Percentiles rank a stretch among this genome's conserved stretches.
Evolutionary conservation across 169 alveolate species (phyloP).

Genomic region (Toxoplasma gondii): DNA sequence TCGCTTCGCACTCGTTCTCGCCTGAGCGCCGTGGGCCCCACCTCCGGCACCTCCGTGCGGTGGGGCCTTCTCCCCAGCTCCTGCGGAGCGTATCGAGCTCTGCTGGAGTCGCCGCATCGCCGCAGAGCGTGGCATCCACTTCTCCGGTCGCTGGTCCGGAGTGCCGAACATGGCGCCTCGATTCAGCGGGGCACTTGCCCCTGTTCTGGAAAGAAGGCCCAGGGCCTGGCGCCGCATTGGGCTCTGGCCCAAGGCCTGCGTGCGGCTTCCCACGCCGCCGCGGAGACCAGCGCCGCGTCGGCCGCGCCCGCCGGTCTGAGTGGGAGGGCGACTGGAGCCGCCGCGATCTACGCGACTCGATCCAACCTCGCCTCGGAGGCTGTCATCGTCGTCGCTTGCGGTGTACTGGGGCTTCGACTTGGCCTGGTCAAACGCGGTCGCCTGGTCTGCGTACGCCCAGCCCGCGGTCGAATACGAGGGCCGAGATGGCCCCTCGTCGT

Average conservation of each 20-base stretch:
- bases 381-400: background rate
- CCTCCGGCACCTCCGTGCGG: too few relatives aligned
- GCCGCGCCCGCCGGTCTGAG: background rate
- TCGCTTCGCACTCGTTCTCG: background rate
- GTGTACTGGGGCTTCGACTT: background rate
- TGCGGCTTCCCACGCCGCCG: background rate
- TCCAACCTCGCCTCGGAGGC: background rate
- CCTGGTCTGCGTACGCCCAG: constrained; percentile 21
- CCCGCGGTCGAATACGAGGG: background rate
- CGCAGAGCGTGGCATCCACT: background rate
- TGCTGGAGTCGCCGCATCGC: background rate
- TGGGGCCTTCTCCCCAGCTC: background rate
- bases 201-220: background rate
- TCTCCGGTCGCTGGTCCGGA: constrained; percentile 29
- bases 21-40: too few relatives aligned
- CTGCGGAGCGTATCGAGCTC: background rate
- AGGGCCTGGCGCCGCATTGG: background rate
- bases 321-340: background rate
- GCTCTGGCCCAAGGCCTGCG: background rate
- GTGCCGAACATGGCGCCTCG: constrained; percentile 19
- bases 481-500: background rate
- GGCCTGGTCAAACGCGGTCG: background rate
- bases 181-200: background rate
- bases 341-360: background rate
- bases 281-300: background rate